A percentile compares a stretch with the other conserved stretches of the same genome.
Conservation (phyloP, 441 rosid species). For the Melastoma candidum region DNA sequence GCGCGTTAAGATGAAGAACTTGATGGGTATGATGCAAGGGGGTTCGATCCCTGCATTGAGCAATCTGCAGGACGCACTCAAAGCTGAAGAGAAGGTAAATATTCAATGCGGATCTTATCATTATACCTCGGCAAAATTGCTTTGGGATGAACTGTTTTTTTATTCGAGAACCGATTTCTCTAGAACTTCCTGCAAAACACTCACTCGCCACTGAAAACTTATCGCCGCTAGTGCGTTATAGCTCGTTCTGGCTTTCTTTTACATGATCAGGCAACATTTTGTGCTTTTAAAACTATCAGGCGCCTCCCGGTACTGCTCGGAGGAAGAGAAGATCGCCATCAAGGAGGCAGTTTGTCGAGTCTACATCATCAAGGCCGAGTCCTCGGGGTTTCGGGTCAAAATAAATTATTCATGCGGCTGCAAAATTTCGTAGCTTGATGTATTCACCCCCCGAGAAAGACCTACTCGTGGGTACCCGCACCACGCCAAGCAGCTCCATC, state of each 20-base stretch:
- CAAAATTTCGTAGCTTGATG: too few species aligned
- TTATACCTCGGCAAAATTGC: background rate
- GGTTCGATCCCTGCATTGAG: constrained; percentile 87
- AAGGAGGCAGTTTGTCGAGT: constrained; percentile 49
- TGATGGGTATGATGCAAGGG: constrained; percentile 92
- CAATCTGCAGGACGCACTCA: constrained; percentile 74
- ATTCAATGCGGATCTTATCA: constrained; percentile 2
- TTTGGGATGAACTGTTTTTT: background rate
- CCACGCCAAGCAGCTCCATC: too few species aligned
- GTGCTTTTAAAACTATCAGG: constrained; percentile 26
- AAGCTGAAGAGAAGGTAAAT: constrained; percentile 70
- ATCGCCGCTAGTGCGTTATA: constrained; percentile 1
- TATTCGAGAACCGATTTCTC: background rate
- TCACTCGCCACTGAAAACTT: too few species aligned
- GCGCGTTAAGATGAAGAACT: constrained; percentile 92
- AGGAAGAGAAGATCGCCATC: constrained; percentile 62
- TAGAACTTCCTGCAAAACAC: too few species aligned
- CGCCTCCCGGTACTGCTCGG: constrained; percentile 86
- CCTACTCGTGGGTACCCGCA: too few species aligned
- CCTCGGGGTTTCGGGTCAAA: constrained; percentile 77
- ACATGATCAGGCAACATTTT: background rate
- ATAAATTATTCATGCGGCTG: background rate
- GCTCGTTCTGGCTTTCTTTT: background rate
- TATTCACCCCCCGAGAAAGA: too few species aligned
- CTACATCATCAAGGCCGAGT: constrained; percentile 48